These are phyloP conservation scores for Allium sativum DNA, from an alignment of 106 monocot species.

Conservation along the genomic window DNA sequence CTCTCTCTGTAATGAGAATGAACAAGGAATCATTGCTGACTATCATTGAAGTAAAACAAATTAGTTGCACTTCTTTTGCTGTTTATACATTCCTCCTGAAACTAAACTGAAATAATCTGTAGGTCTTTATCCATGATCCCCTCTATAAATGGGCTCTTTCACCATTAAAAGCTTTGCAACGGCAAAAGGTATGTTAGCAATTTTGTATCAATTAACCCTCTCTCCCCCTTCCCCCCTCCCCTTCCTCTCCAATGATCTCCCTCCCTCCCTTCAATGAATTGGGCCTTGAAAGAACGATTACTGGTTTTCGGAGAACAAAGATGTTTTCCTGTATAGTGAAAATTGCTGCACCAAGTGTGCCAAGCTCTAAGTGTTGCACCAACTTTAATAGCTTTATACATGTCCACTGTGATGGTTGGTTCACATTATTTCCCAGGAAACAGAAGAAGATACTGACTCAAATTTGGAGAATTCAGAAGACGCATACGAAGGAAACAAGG, in stretches of 20 bases:
- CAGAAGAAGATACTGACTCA: slow-evolving; percentile 48
- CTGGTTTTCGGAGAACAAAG: too few relatives aligned
- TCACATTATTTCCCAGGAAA: slow-evolving; percentile 40
- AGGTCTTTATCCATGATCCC: slow-evolving; percentile 99
- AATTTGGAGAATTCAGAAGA: slow-evolving; percentile 74
- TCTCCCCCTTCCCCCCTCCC: too few relatives aligned
- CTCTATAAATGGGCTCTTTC: slow-evolving; percentile 99
- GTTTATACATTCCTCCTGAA: neutral
- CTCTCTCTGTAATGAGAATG: slow-evolving; percentile 88
- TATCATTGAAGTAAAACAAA: slow-evolving; percentile 65
- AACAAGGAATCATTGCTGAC: slow-evolving; percentile 93
- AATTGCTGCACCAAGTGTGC: too few relatives aligned
- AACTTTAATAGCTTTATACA: too few relatives aligned
- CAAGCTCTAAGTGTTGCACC: too few relatives aligned
- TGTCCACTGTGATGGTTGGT: too few relatives aligned
- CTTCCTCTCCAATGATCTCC: too few relatives aligned
- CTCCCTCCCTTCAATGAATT: too few relatives aligned
- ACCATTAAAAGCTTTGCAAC: slow-evolving; percentile 90
- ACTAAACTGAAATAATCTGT: slow-evolving; percentile 10
- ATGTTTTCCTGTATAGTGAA: too few relatives aligned
- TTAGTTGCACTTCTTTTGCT: neutral
- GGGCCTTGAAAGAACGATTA: too few relatives aligned
- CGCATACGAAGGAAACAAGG: slow-evolving; percentile 85
- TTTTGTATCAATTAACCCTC: neutral
- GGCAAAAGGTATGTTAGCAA: slow-evolving; percentile 59